Conservation (phyloP, 2,329 filamentous ascomycete species). For the Phyllosticta citriasiana region DNA sequence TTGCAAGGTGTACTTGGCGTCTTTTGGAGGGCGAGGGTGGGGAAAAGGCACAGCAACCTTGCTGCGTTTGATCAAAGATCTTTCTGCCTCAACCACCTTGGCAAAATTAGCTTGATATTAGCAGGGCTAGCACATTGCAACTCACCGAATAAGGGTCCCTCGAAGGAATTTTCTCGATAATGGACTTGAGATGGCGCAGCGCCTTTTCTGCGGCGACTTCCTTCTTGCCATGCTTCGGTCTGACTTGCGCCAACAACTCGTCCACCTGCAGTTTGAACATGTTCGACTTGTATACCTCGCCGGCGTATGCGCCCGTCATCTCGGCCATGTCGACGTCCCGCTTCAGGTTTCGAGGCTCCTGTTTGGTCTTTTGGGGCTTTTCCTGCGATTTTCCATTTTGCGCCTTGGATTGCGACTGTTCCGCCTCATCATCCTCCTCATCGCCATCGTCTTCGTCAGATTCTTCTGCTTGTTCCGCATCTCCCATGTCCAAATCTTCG, state of each 20-base stretch:
- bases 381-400: neutral
- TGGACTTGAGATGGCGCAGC: constrained; percentile 44
- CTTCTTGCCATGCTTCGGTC: constrained; percentile 49
- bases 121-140: neutral
- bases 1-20: constrained; percentile 71
- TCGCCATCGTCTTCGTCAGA: constrained; percentile 12
- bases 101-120: constrained; percentile 11
- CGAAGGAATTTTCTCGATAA: constrained; percentile 48
- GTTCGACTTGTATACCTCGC: constrained; percentile 53
- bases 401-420: neutral
- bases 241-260: constrained; percentile 49
- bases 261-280: constrained; percentile 60
- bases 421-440: constrained; percentile 10
- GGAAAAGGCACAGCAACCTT: constrained; percentile 74
- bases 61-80: constrained; percentile 54
- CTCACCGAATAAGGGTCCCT: constrained; percentile 37
- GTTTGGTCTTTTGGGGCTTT: constrained; percentile 11
- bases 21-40: constrained; percentile 62
- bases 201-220: constrained; percentile 43
- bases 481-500: constrained; percentile 13
- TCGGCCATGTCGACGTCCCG: constrained; percentile 14
- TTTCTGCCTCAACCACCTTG: constrained; percentile 60
- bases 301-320: constrained; percentile 32
- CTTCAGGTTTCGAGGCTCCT: constrained; percentile 3
- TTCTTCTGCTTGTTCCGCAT: constrained; percentile 13